These are phyloP conservation scores for Chionographis japonica DNA, from an alignment of 106 monocot genomes.

Conservation along the genomic window DNA sequence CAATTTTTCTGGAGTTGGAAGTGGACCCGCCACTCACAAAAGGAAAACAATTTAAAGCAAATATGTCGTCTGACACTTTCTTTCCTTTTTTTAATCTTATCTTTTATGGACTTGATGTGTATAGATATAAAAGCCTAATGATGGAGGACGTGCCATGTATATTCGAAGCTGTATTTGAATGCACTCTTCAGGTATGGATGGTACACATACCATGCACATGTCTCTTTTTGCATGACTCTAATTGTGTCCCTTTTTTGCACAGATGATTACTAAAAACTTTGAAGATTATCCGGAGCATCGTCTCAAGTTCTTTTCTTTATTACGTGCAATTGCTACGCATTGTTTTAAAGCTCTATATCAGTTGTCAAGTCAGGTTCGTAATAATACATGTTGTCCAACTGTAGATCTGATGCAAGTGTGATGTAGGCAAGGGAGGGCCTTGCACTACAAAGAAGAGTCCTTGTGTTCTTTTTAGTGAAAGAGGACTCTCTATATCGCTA, in stretches of 20 bases:
- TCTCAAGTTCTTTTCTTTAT: constrained; percentile 87
- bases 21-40: no score
- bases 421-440: no score
- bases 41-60: no score
- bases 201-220: neutral
- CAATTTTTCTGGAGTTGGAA: no score
- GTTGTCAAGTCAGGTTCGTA: constrained; percentile 83
- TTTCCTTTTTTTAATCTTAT: neutral
- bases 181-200: constrained; percentile 78
- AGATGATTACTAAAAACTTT: constrained; percentile 99
- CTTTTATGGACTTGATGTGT: neutral
- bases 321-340: constrained; percentile 89
- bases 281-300: constrained; percentile 99
- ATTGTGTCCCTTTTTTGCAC: constrained; percentile 1
- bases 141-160: constrained; percentile 93
- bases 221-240: neutral
- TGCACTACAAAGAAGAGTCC: no score
- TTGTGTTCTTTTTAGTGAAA: no score
- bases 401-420: no score
- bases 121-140: constrained; percentile 83
- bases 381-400: no score
- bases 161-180: constrained; percentile 97
- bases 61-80: no score
- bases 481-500: no score
- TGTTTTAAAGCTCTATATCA: constrained; percentile 88